phyloP scores from a whole-genome alignment of 2,329 filamentous ascomycete genomes.

The Metarhizium robertsii region DNA sequence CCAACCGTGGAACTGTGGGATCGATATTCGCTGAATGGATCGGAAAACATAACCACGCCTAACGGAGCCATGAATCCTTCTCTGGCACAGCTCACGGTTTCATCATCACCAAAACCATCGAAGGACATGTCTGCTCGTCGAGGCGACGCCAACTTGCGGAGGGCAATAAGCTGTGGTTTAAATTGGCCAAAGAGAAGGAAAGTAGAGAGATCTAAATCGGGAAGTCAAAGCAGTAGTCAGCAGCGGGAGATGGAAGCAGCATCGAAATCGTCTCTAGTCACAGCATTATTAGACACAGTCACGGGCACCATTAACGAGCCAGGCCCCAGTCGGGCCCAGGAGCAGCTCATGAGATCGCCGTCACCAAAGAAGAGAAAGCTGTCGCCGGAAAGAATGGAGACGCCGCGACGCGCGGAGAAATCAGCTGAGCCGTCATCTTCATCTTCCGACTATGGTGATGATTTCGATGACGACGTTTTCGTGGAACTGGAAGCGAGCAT shows the following conservation, averaged over 20 bases:
- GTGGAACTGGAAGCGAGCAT: constrained; percentile 42
- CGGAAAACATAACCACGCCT: constrained; percentile 31
- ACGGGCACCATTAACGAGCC: constrained; percentile 40
- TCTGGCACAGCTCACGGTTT: constrained; percentile 57
- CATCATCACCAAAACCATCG: constrained; percentile 57
- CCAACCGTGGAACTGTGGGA: constrained; percentile 71
- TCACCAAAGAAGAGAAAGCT: constrained; percentile 32
- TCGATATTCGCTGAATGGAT: constrained; percentile 49
- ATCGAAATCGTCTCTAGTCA: constrained; percentile 49
- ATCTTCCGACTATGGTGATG: constrained; percentile 44
- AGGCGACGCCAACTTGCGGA: constrained; percentile 40
- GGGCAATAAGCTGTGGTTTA: constrained; percentile 59
- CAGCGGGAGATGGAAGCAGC: constrained; percentile 35
- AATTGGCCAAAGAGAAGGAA: constrained; percentile 65
- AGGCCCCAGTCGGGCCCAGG: constrained; percentile 21
- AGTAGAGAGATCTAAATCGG: constrained; percentile 37
- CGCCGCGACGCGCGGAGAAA: constrained; percentile 12
- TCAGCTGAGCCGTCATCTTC: constrained; percentile 7
- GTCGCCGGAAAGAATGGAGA: constrained; percentile 12
- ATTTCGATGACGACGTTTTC: constrained; percentile 51
- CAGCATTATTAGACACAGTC: constrained; percentile 58
- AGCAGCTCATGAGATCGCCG: constrained; percentile 28
- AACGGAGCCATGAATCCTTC: constrained; percentile 43
- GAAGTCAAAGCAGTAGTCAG: constrained; percentile 21
- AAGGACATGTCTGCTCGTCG: constrained; percentile 32